Conservation (phyloP, 2,329 filamentous ascomycete species). For the Ophiostoma sp. region DNA sequence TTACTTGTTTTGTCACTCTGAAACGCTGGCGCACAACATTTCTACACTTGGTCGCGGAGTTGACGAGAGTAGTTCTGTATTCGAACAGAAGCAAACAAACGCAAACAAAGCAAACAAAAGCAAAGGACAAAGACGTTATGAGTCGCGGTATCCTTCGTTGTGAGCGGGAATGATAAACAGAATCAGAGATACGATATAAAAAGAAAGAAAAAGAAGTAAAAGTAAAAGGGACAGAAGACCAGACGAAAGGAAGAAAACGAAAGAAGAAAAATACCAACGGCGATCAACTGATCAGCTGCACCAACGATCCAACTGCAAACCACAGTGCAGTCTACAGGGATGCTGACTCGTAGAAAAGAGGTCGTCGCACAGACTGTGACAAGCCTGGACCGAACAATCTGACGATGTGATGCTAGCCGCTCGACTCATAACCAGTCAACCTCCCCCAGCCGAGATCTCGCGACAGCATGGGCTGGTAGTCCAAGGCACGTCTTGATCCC, state of each 20-base stretch:
- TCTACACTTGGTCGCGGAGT: background rate
- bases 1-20: background rate
- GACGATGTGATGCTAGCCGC: background rate
- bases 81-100: background rate
- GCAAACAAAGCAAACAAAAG: background rate
- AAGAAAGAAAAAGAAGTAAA: too few species aligned
- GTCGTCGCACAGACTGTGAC: background rate
- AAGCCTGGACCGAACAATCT: background rate
- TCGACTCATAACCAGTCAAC: background rate
- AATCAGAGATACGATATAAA: too few species aligned
- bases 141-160: too few species aligned
- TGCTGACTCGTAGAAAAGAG: background rate
- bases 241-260: background rate
- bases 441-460: background rate
- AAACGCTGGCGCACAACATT: conserved; percentile 16
- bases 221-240: background rate
- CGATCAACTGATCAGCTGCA: background rate
- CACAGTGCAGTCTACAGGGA: conserved; percentile 1
- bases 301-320: background rate
- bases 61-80: background rate
- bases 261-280: background rate
- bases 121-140: too few species aligned
- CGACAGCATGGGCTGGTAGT: background rate
- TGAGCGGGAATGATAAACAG: too few species aligned
- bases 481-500: too few species aligned